Base-by-base conservation (phyloP, 169 alveolate genomes). In the Plasmodium sp. region DNA sequence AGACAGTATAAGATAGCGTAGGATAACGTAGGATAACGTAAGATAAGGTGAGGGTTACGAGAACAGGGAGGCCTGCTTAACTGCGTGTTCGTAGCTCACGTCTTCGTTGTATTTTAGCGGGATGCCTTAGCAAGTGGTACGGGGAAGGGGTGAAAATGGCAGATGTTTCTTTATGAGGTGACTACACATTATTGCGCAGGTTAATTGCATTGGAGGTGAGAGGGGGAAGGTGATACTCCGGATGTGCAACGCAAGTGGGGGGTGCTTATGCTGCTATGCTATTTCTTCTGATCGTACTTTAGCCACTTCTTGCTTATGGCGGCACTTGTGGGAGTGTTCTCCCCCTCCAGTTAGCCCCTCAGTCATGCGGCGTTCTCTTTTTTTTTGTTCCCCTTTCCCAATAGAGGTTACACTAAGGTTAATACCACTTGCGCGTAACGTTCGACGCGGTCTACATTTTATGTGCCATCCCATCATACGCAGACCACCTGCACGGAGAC, bases 61-160 rank as follows among this genome's bases (percentile, higher is more conserved):
- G 74, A 86, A 86, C 81, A 86, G 80, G 79, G 93, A 86, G 31
- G 93, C 93, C 34, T 86, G 93, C 56, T 86, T 86, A 79, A 86
- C 93, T n/a, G 93, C 93, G 43, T 75, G 85, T 34, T 86, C 84
- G 56, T 86, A 86, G 33, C 62, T 74, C 48, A 79, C 93, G 27
- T 86, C 93, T 75, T 86, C 93, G 74, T 86, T 86, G 43, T 86
- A 86, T 54, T 86, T 86, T 16, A 86, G 58, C 31, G 93, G 93
- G 18, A 86, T 86, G 27, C 93, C 93, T 86, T 86, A 22, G n/a
- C 22, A 67, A 27, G 12, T 67, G 36, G 16, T 67, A 31, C 16
- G 5, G 77, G n/a, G 12, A 67, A 67, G 6, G 77, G 33, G 77
- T 1, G 5, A 18, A 67, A 67, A 67, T 67, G 9, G 36, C 39